Base-by-base conservation (phyloP, 805 yeast genomes). In the Ogataea zsoltii region DNA sequence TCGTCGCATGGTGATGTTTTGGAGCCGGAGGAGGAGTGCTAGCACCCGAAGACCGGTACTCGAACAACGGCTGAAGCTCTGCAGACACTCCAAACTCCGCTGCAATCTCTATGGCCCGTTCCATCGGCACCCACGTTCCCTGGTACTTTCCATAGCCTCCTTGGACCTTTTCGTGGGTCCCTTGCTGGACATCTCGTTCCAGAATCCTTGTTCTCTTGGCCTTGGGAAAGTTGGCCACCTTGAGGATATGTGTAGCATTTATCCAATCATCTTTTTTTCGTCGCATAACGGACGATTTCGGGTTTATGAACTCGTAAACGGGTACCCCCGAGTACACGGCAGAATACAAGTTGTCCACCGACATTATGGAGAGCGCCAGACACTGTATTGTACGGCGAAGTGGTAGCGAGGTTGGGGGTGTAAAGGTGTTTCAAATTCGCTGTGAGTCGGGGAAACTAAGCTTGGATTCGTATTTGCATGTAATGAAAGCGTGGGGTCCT, bases 91-190 rank as follows among this genome's bases (percentile, higher is more conserved):
- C 82, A 54, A 80, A 81, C 55, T 80, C 81, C 40, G 71, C 70
- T 1, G 92, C 88, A 45, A 88, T 76, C 50, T 76, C 79, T 19
- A 71, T 67, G 1, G 96, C 97, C 40, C 87, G 79, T 6, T 75
- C 80, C 50, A 88, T 67, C 0, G 97, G 97, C 7, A 91, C 91
- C 97, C 97, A 91, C 2, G 97, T 91, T 14, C 97, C 97, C 66
- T 92, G 98, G 66, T 90, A 92, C 61, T 91, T 84, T 43, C 98
- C 98, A 63, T 90, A 91, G 2, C 98, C 98, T 50, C 98, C 98
- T 66, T 91, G 98, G 17, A 91, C 89, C 64, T 92, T 92, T 59
- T 91, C 97, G 63, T 91, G 97, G 15, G 74, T 68, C 4, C 96
- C 96, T 33, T 77, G 78, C 61, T 92, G 97, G n/a, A 92, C 96